Evolutionary conservation across 148 eudicot genomes (phyloP), one percentile per base, ranked within the genome.

Genomic region (Cornus kousa): DNA sequence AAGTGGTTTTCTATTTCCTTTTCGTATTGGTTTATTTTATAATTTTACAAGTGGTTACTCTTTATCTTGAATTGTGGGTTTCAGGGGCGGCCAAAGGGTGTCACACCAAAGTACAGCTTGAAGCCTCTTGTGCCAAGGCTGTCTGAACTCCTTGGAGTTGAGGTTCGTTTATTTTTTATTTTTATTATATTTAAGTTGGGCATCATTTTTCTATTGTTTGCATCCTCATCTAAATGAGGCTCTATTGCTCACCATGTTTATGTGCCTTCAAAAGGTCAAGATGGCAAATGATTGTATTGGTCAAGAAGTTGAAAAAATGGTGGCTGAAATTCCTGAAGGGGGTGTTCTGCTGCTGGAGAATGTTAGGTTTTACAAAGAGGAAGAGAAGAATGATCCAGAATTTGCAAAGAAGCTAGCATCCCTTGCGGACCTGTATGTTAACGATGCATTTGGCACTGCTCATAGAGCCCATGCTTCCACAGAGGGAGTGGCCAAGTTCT

Each of bases 351-450:
- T 92, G 20, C 89, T 92, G 74, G 94, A 92, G 87, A 92, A 92
- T 79, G 97, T 90, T 72, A 90, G 98, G 84, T 94, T 94, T 68
- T 82, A 92, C 77, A 94, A 94, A 79, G 98, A 94, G 81, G 98
- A 94, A 79, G 98, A 92, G 87, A 94, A 94, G 89, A 94, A 94
- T 65, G 98, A 94, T 11, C 97, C 97, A 59, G 94, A 88, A 64
- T 90, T 92, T 48, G 92, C 97, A 32, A 89, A 90, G 88, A 90
- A 90, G 72, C 86, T 94, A 74, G 98, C 98, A 55, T 84, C 94
- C 9, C 82, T 94, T 9, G 98, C 98, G 17, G 98, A 94, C 72
- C 71, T 92, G 24, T 94, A 89, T 55, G 98, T 92, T 72, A 94
- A 94, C 78, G 98, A 94, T 85, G 97, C 97, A 4, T 89, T 92